Evolutionary conservation across 306 rosid genomes (phyloP), one percentile per base, ranked within the genome.

Genomic region (Gastrolobium bilobum): DNA sequence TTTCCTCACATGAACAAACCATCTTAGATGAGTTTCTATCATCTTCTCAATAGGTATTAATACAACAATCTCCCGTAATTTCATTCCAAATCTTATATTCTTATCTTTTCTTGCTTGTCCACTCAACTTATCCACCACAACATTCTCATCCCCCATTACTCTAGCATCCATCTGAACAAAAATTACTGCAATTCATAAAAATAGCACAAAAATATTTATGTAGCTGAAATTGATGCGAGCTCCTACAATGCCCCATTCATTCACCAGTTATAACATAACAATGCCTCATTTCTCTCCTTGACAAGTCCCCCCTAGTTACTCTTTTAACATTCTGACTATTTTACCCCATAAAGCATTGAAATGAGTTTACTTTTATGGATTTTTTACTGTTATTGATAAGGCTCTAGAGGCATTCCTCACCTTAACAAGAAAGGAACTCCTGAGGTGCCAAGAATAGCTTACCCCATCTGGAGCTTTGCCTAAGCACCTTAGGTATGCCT

Each of bases 351-450:
- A 40, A 40, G 5, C 30, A 48, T 71, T 56, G 26, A 50, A 48
- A 71, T 51, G 37, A 13, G 34, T 38, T 44, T 79, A 9, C 34
- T 79, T 50, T 31, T 7, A 8, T 8, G 51, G 48, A 39, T 39
- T 6, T 30, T 79, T 71, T 51, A 61, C 53, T 71, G 51, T 30
- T 52, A 71, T 79, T 79, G 14, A 79, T 60, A 71, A 57, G 83
- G 51, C 42, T 29, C 31, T 38, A 47, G 59, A 60, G 46, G 9
- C 20, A 30, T 37, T 48, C 62, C 72, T 47, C 9, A 4, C 61
- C n/a, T 20, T 29, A 48, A 35, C 59, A 52, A 50, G 50, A 75
- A 61, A 10, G 39, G 31, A 56, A 39, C 26, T 31, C 48, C 64
- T 70, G 38, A 37, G 71, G 52, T 68, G 13, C 52, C 70, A 78